Base-by-base conservation (phyloP, 176 grass and related monocot species). In the maize (Zea mays) region DNA sequence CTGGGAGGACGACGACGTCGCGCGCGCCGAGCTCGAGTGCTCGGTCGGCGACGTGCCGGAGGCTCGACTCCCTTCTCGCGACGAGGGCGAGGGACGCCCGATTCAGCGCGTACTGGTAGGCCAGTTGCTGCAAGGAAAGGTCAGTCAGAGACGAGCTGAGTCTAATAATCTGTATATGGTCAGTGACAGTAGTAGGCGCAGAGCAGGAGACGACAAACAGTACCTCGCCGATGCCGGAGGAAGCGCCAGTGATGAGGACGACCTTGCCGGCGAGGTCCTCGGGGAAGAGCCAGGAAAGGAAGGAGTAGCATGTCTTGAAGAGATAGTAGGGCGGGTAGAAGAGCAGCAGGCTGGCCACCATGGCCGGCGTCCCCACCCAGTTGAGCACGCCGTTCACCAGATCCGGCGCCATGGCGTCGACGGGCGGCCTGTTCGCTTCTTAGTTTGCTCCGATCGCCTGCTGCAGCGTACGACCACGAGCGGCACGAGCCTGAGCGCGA, bases 161-260 rank as follows among this genome's bases (percentile, higher is more conserved):
- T 8, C 17, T 59, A 54, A 16, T 59, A 54, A 16, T 10, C 5
- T 6, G 16, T 13, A 5, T 14, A 11, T 49, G 11, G 48, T 27
- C 27, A 27, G 27, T 27, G 27, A 27, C 27, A 27, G 27, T 27
- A 27, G 27, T 27, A 27, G 27, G 27, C 27, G 27, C 27, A 27
- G 27, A 27, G 27, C 27, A 27, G 27, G 27, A 27, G 27, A 27
- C 27, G 27, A 27, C 27, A 27, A 27, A 27, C 27, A 27, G 27
- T 27, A 27, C 93, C 90, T 92, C 90, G 63, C 93, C 90, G 81
- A 97, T 87, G 85, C 93, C 87, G 62, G 93, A 97, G 16, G 93
- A 97, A 1, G 93, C 85, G 50, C 93, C 93, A 38, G 93, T 97
- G 82, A 97, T 86, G 75, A 97, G 87, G 27, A 97, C 90, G 62